Evolutionary conservation across 495 filamentous ascomycete species (phyloP).

Genomic region (Daldinia concentrica): DNA sequence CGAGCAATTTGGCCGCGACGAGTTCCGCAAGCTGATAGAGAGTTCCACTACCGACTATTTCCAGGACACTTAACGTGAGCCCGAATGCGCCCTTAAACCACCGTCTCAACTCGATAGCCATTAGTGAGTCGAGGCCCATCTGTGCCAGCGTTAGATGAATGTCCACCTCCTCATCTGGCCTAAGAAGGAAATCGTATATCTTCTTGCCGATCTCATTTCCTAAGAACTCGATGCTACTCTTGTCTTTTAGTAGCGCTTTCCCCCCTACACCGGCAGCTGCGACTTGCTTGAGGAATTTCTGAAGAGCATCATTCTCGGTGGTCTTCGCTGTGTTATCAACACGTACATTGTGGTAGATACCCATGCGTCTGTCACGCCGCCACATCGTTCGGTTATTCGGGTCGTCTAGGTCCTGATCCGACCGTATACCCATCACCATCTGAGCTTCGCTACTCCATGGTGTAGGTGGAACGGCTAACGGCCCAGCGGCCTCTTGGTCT

Average conservation of each 20-base stretch:
- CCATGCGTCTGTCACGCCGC: slow-evolving; percentile 53
- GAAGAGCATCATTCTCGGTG: slow-evolving; percentile 33
- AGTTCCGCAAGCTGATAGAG: slow-evolving; percentile 45
- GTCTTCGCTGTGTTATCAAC: slow-evolving; percentile 6
- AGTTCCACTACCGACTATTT: slow-evolving; percentile 50
- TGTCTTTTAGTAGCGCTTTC: slow-evolving; percentile 27
- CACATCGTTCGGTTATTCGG: slow-evolving; percentile 46
- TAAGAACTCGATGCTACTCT: slow-evolving; percentile 41
- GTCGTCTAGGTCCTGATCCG: slow-evolving; percentile 44
- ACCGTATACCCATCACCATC: slow-evolving; percentile 50
- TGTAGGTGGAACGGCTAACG: slow-evolving; percentile 12
- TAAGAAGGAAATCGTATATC: slow-evolving; percentile 48
- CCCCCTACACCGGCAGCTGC: neutral
- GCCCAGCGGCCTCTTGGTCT: slow-evolving; percentile 10
- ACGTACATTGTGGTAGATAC: slow-evolving; percentile 48
- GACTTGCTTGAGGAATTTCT: slow-evolving; percentile 32
- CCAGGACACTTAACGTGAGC: slow-evolving; percentile 48
- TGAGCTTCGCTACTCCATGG: slow-evolving; percentile 43
- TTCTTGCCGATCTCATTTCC: slow-evolving; percentile 47
- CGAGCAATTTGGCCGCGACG: slow-evolving; percentile 31
- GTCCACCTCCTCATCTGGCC: slow-evolving; percentile 47
- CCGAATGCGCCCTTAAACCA: slow-evolving; percentile 47
- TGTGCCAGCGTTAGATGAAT: slow-evolving; percentile 38
- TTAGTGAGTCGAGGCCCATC: slow-evolving; percentile 53
- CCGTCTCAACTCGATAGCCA: slow-evolving; percentile 52